Base-by-base conservation (phyloP, 2,329 filamentous ascomycete genomes). In the Colletotrichum australisinense region DNA sequence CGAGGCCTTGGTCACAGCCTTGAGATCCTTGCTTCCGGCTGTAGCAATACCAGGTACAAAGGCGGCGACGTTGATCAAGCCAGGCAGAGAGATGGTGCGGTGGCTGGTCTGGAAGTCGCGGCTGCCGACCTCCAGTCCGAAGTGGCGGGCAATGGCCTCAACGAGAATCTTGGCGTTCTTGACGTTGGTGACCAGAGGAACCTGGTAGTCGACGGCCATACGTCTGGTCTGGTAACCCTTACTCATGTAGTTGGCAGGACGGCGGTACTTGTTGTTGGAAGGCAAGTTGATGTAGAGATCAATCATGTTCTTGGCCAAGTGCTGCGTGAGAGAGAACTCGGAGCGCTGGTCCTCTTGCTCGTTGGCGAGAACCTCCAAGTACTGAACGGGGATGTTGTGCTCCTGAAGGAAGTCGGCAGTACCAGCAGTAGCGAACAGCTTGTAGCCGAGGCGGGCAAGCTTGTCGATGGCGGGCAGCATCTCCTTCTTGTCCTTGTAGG, bases 211-310 rank as follows among this genome's bases (percentile, higher is more conserved):
- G 55, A 99, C 97, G 46, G 97, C 97, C 95, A 99, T 98, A 83
- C 97, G 93, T 82, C 97, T 92, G 69, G 97, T 98, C 80, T 94
- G 93, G 86, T 99, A 99, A 74, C 97, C 97, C 86, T 97, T 97
- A 84, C 94, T 97, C 93, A 99, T 97, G 86, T 98, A 99, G 87
- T 95, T 99, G 79, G 97, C 97, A 38, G 97, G 97, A 77, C 97
- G 92, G 78, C 97, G 92, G 89, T 97, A 99, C 83, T 95, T 94
- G 88, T 99, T 99, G 90, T 91, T 98, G 14, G 97, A 98, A n/a
- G 97, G 97, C 84, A 99, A 85, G 84, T 99, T 99, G 91, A 99
- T 98, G 87, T 99, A 99, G 74, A 99, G 87, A 83, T 98, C 96
- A 79, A 99, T 99, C 83, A 97, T 92, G 86, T 98, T 98, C 86